Evolutionary conservation across 2,329 filamentous ascomycete genomes (phyloP), one percentile per base, ranked within the genome.

Genomic region (Exophiala oligosperma): DNA sequence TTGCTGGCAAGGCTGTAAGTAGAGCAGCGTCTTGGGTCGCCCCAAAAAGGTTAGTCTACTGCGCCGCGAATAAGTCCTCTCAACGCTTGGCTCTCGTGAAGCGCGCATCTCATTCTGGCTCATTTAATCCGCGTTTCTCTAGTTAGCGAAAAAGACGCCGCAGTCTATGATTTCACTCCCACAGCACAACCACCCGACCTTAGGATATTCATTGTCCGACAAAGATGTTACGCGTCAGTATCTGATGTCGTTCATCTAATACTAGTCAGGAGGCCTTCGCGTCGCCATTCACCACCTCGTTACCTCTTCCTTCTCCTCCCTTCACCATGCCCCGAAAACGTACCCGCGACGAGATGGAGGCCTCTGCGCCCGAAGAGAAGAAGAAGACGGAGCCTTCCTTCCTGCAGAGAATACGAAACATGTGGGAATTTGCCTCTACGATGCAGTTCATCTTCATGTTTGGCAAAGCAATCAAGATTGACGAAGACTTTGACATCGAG

Each of bases 371-470:
- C 61, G 69, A 74, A 72, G 72, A 73, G 56, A 71, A 73, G 57
- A 72, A 62, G 57, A 72, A 62, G n/a, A 46, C 68, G 67, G 74
- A 76, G 59, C 66, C 70, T 56, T 72, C 71, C 32, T 67, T 85
- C 54, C 79, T 95, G 28, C 77, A 85, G 58, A 86, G 81, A 64
- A 83, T 97, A 66, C 86, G 93, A 63, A 94, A 90, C 71, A 92
- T 90, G 82, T 97, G 93, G 92, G 90, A 97, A 74, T 97, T 97
- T 75, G 91, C 93, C 61, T 93, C 92, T 69, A 78, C 97, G 6
- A 92, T 89, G 76, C 93, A 99, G 76, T 99, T 92, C 83, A 90
- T 97, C 61, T 90, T 88, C 72, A 84, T 93, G 41, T 99, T 99
- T 73, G 92, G 93, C 61, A 87, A 89, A 68, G 87, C 87, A 44